These are phyloP conservation scores for Vanilla planifolia DNA, from an alignment of 106 monocot genomes.

Conservation along the genomic window DNA sequence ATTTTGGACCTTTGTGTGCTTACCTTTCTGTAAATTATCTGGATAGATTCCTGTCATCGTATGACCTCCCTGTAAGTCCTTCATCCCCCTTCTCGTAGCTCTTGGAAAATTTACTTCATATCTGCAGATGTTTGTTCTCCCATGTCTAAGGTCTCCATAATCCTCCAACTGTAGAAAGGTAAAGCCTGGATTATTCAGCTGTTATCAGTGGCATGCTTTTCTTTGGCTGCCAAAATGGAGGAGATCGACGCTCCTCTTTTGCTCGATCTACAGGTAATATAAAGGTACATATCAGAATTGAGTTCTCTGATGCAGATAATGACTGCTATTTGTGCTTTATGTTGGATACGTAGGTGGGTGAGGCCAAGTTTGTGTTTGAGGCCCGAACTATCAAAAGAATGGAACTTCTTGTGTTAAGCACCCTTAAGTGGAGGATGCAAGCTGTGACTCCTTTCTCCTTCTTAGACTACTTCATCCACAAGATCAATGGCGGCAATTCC, in stretches of 20 bases:
- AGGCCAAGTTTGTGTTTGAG: slow-evolving; percentile 44
- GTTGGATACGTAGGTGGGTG: no score
- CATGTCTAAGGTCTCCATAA: not conserved
- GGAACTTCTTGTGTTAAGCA: slow-evolving; percentile 57
- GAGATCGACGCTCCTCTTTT: slow-evolving; percentile 57
- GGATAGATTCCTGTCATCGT: slow-evolving; percentile 75
- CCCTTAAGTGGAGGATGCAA: slow-evolving; percentile 74
- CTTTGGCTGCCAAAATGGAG: slow-evolving; percentile 80
- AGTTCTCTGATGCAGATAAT: no score
- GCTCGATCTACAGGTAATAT: slow-evolving; percentile 72
- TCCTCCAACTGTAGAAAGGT: slow-evolving; percentile 35
- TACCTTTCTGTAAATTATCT: slow-evolving; percentile 81
- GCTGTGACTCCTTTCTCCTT: slow-evolving; percentile 68
- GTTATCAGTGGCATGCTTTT: slow-evolving; percentile 71
- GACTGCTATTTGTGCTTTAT: no score
- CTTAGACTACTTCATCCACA: slow-evolving; percentile 42
- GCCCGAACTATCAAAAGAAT: slow-evolving; percentile 62
- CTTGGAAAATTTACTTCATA: not conserved
- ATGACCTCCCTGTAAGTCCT: slow-evolving; percentile 64
- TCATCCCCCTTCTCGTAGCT: no score
- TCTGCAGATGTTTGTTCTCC: not conserved
- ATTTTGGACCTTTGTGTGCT: slow-evolving; percentile 57
- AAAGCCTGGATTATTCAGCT: slow-evolving; percentile 72
- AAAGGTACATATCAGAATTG: not conserved
- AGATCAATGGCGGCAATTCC: slow-evolving; percentile 22